These are phyloP conservation scores for Daucus carota DNA, from an alignment of 129 eudicot species.

Conservation along the genomic window DNA sequence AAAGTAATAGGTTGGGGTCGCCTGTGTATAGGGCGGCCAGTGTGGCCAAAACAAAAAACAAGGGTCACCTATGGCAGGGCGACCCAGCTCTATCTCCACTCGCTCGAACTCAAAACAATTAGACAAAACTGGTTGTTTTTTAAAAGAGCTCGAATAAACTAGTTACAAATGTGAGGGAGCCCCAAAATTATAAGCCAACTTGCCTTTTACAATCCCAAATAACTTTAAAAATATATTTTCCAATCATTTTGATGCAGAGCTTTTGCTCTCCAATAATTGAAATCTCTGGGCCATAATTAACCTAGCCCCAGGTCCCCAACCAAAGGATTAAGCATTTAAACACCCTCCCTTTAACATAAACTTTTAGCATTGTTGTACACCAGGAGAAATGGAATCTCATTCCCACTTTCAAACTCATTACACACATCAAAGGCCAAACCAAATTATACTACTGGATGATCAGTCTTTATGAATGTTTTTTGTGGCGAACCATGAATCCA, in stretches of 20 bases:
- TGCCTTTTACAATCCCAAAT: too few relatives aligned
- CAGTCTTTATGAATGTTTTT: not conserved
- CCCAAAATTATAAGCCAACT: too few relatives aligned
- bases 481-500: slow-evolving; percentile 4
- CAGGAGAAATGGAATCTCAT: slow-evolving; percentile 8
- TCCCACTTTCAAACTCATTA: not conserved
- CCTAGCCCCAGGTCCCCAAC: not conserved
- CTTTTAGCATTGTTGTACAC: not conserved
- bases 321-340: not conserved
- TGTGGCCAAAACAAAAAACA: too few relatives aligned
- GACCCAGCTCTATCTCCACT: too few relatives aligned
- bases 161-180: too few relatives aligned
- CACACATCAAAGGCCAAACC: not conserved
- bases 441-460: not conserved
- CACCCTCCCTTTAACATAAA: not conserved
- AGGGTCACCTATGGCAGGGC: too few relatives aligned
- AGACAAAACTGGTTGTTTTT: too few relatives aligned
- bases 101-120: too few relatives aligned
- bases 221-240: not conserved
- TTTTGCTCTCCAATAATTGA: not conserved
- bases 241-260: not conserved
- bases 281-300: not conserved
- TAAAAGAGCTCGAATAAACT: too few relatives aligned
- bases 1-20: too few relatives aligned
- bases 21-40: too few relatives aligned